These are phyloP conservation scores for Phialemonium atrogriseum DNA, from an alignment of 2,329 filamentous ascomycete species.

Conservation along the genomic window DNA sequence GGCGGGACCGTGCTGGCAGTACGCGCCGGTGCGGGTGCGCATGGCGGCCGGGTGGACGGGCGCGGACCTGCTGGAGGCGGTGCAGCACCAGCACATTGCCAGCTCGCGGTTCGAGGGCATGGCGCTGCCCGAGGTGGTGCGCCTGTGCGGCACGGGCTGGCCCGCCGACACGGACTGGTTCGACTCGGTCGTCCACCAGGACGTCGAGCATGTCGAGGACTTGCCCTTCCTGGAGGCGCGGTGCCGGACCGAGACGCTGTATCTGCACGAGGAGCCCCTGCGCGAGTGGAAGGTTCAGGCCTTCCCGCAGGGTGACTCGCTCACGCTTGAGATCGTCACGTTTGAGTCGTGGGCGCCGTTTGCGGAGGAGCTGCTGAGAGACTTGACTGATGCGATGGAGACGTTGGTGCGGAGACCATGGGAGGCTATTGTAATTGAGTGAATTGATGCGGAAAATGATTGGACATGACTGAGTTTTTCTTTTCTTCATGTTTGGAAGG, in stretches of 20 bases:
- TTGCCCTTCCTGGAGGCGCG: slow-evolving; percentile 29
- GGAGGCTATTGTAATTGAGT: too few species aligned
- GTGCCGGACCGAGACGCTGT: slow-evolving; percentile 47
- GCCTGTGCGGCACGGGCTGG: slow-evolving; percentile 24
- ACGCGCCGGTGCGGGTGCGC: slow-evolving; percentile 31
- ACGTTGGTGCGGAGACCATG: slow-evolving; percentile 27
- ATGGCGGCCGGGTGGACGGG: slow-evolving; percentile 24
- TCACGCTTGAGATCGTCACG: slow-evolving; percentile 52
- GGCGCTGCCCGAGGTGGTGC: slow-evolving; percentile 23
- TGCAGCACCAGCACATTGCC: slow-evolving; percentile 23
- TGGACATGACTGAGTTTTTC: too few species aligned
- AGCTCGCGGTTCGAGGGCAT: slow-evolving; percentile 23
- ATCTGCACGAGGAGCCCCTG: slow-evolving; percentile 48
- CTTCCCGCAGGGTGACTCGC: slow-evolving; percentile 42
- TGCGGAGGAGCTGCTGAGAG: slow-evolving; percentile 41
- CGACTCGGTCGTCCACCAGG: slow-evolving; percentile 26
- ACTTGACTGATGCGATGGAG: slow-evolving; percentile 34
- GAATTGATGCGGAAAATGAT: too few species aligned
- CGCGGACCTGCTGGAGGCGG: slow-evolving; percentile 19
- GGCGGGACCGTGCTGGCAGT: slow-evolving; percentile 35
- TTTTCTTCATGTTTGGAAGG: too few species aligned
- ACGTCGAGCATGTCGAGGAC: slow-evolving; percentile 30
- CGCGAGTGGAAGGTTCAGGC: slow-evolving; percentile 54
- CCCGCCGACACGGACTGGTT: slow-evolving; percentile 17
- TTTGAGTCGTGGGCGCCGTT: slow-evolving; percentile 46